phyloP scores from a whole-genome alignment of 768 basidiomycete species.

The Kwoniella sp. region DNA sequence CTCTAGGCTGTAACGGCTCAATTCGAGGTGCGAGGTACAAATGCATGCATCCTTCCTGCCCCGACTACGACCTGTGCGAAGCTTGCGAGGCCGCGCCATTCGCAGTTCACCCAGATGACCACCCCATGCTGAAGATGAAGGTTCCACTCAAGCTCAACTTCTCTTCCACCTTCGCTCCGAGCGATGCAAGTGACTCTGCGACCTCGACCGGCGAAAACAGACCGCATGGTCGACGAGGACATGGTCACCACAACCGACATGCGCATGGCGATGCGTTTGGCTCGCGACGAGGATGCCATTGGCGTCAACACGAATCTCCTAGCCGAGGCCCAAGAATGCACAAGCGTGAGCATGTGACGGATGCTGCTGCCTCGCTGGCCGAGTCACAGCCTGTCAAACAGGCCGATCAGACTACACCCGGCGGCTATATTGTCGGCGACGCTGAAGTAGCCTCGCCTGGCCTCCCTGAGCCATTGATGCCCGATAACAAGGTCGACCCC shows the following conservation, averaged over 20 bases:
- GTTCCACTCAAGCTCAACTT: slow-evolving; percentile 33
- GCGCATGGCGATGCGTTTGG: slow-evolving; percentile 28
- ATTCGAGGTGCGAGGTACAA: slow-evolving; percentile 51
- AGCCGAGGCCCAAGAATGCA: slow-evolving; percentile 7
- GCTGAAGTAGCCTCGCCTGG: slow-evolving; percentile 10
- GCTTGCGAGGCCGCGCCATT: slow-evolving; percentile 50
- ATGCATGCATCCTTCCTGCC: slow-evolving; percentile 55
- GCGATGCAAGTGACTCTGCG: slow-evolving; percentile 10
- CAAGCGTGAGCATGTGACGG: slow-evolving; percentile 7
- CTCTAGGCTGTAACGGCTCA: slow-evolving; percentile 38
- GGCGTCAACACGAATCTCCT: slow-evolving; percentile 23
- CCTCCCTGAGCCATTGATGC: slow-evolving; percentile 27
- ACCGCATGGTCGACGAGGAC: slow-evolving; percentile 10
- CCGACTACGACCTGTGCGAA: slow-evolving; percentile 56
- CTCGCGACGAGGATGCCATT: slow-evolving; percentile 19
- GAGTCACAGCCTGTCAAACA: neutral
- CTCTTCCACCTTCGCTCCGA: slow-evolving; percentile 21
- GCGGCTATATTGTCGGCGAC: slow-evolving; percentile 25
- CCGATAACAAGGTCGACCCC: slow-evolving; percentile 24
- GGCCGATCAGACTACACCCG: slow-evolving; percentile 22
- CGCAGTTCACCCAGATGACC: slow-evolving; percentile 43
- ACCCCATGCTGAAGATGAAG: slow-evolving; percentile 55
- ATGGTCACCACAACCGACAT: slow-evolving; percentile 8
- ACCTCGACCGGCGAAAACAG: neutral
- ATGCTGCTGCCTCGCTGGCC: neutral